Evolutionary conservation across 805 yeast species (phyloP), one percentile per base, ranked within the genome.

Genomic region (Wickerhamomyces chaumierensis): DNA sequence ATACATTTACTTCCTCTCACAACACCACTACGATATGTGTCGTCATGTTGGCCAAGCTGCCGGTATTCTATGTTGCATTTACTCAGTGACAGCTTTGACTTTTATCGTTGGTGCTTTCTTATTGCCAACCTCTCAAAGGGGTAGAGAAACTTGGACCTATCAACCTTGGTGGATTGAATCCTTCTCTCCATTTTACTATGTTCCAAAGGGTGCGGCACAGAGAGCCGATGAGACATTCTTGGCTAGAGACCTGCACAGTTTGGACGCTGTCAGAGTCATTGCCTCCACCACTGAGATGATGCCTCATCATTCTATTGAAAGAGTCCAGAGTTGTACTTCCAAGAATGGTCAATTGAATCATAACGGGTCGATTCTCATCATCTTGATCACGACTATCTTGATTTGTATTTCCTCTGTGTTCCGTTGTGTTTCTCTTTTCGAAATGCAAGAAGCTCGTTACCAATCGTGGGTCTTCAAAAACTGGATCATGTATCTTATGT

Each of bases 111-210:
- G 69, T 35, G 75, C 87, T 1, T 81, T 62, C 50, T 41, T 69
- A 33, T 60, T 77, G 48, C 70, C 71, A 43, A 76, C 85, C 17
- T 72, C 82, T 6, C 42, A 60, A 27, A 61, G 58, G 31, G 75
- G 74, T 42, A 68, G 66, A 43, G 54, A 60, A 33, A 63, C 78
- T 31, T 67, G 71, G 48, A 75, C 71, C 36, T 81, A 74, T 54
- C 83, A 76, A 53, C 85, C 94, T 29, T 78, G 79, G 71, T 82
- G 92, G 92, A 76, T 82, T 50, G 76, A 77, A 54, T 68, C 75
- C 5, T 79, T 81, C 47, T 51, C 60, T 18, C 68, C 78, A 15
- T 59, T 63, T 36, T 82, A 81, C 57, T 81, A 66, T 58, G 79
- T 78, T 13, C 64, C 66, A 43, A 68, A 66, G 41, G 66, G 66